These are phyloP conservation scores for Solanum ossicruentum DNA, from an alignment of 257 asterid species.

Conservation along the genomic window DNA sequence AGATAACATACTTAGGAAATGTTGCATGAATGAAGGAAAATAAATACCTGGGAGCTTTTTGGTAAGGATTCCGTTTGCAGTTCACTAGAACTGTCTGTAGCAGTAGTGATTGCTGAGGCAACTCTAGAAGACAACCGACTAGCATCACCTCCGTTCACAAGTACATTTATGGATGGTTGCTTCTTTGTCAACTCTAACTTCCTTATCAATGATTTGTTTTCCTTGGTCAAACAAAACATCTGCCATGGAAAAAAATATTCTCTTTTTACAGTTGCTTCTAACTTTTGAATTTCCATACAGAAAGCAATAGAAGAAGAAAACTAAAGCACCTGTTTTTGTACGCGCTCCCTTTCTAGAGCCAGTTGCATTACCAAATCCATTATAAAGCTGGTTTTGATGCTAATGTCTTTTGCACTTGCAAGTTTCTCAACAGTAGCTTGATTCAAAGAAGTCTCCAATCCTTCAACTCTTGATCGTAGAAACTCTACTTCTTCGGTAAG, in stretches of 20 bases:
- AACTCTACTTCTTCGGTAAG: constrained; percentile 46
- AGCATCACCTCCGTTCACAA: constrained; percentile 3
- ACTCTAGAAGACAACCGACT: constrained; percentile 9
- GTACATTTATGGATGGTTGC: constrained; percentile 5
- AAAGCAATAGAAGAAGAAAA: not conserved
- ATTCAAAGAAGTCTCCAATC: constrained; percentile 37
- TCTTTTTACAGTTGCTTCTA: not conserved
- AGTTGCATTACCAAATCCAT: constrained; percentile 67
- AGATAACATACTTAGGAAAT: not conserved
- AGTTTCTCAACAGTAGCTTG: constrained; percentile 39
- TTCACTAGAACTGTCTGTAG: constrained; percentile 13
- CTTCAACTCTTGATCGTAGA: constrained; percentile 31
- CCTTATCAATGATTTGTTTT: constrained; percentile 49
- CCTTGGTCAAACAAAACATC: constrained; percentile 45
- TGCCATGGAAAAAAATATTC: constrained; percentile 20
- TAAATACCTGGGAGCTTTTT: constrained; percentile 28
- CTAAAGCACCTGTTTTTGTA: constrained; percentile 48
- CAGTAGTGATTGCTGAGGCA: constrained; percentile 5
- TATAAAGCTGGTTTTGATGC: constrained; percentile 35
- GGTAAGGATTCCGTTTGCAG: constrained; percentile 21
- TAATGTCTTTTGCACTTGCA: constrained; percentile 48
- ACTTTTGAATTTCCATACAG: not conserved
- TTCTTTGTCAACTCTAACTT: constrained; percentile 19
- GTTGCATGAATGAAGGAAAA: not conserved
- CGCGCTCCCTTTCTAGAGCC: constrained; percentile 69